phyloP scores from a whole-genome alignment of 1,284 basidiomycete genomes.

The Cerrena zonata region DNA sequence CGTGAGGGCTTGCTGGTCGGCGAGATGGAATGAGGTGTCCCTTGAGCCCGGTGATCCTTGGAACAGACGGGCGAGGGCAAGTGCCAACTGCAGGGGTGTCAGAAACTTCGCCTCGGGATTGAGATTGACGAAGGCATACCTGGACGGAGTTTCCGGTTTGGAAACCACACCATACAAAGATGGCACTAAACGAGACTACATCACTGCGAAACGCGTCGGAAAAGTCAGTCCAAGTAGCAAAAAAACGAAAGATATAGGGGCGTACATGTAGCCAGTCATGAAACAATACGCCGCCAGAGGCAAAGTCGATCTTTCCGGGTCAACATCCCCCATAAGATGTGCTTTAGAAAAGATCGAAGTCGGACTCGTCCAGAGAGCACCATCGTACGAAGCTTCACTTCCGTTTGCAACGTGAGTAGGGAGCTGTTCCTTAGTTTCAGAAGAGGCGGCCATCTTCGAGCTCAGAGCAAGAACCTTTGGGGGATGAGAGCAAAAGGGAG shows the following conservation, averaged over 20 bases:
- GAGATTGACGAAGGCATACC: constrained; percentile 35
- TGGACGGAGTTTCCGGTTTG: constrained; percentile 75
- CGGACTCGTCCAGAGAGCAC: constrained; percentile 22
- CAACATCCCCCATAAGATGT: constrained; percentile 49
- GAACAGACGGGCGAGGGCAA: constrained; percentile 64
- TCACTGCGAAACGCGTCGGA: constrained; percentile 39
- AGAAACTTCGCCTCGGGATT: constrained; percentile 9
- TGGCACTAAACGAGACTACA: constrained; percentile 71
- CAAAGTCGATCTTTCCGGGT: constrained; percentile 49
- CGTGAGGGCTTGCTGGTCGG: constrained; percentile 77
- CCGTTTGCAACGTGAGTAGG: not conserved
- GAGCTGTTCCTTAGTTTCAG: not conserved
- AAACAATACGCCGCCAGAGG: constrained; percentile 76
- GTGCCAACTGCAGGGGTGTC: constrained; percentile 39
- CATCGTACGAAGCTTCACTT: not conserved
- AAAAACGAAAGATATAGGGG: constrained; percentile 14
- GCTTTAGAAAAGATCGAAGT: constrained; percentile 20
- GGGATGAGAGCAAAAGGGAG: not conserved
- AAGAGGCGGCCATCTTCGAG: not conserved
- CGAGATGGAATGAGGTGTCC: constrained; percentile 60
- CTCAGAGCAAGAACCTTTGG: too few species aligned
- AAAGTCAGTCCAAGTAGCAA: not conserved
- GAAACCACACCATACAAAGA: constrained; percentile 84
- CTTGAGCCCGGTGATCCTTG: constrained; percentile 41
- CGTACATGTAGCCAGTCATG: constrained; percentile 79